These are phyloP conservation scores for Debaryomyces udenii DNA, from an alignment of 1,139 yeast species.

Conservation along the genomic window DNA sequence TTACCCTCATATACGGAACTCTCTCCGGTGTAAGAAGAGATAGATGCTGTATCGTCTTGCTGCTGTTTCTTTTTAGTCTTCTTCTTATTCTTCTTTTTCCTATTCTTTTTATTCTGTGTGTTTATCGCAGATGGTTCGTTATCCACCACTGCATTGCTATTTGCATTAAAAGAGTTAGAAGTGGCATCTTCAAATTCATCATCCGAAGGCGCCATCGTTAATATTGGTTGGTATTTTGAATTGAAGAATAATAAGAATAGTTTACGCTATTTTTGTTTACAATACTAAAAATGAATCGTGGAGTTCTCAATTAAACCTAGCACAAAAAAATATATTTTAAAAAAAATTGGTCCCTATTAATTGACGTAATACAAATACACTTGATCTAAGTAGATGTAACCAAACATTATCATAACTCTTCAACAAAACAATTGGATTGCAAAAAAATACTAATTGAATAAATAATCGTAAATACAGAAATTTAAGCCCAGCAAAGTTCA, in stretches of 20 bases:
- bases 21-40: slow-evolving; percentile 4
- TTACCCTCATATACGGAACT: slow-evolving; percentile 7
- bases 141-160: slow-evolving; percentile 5
- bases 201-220: slow-evolving; percentile 18
- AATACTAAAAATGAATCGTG: slow-evolving; percentile 1
- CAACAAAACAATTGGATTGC: neutral
- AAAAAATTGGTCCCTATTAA: neutral
- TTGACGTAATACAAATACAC: too few species aligned
- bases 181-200: slow-evolving; percentile 29
- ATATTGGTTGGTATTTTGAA: slow-evolving; percentile 3
- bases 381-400: neutral
- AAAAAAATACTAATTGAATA: neutral
- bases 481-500: slow-evolving; percentile 27
- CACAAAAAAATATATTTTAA: slow-evolving; percentile 7
- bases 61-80: slow-evolving; percentile 10
- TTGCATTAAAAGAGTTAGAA: slow-evolving; percentile 7
- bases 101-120: slow-evolving; percentile 5
- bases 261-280: slow-evolving; percentile 3
- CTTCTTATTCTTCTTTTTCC: slow-evolving; percentile 12
- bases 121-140: slow-evolving; percentile 1
- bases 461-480: neutral
- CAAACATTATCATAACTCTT: neutral
- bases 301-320: neutral
- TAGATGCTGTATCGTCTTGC: slow-evolving; percentile 2
- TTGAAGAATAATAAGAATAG: neutral